Evolutionary conservation across 305 asterid genomes (phyloP), one percentile per base, ranked within the genome.

Genomic region (Fraxinus baroniana): DNA sequence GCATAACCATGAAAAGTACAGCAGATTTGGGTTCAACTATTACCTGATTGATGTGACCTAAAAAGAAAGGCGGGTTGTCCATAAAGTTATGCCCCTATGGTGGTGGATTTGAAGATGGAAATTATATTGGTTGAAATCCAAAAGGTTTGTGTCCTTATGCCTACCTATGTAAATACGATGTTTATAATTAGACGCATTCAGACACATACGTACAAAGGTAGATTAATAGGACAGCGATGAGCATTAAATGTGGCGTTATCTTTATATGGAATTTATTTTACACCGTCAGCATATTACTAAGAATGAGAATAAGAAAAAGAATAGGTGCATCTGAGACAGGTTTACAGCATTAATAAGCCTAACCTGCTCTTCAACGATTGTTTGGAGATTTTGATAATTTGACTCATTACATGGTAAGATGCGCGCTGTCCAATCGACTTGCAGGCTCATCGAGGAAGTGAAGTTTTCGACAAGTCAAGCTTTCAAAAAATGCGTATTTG

Each of bases 21-120:
- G 22, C 57, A 41, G 26, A 74, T 32, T 22, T 12, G 10, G 32
- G 39, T 80, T 28, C 15, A 74, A 28, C 1, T 28, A 44, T 33
- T 81, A 85, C 85, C 79, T 74, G 76, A 70, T 49, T 76, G 76
- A 66, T 49, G 44, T 28, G 70, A 39, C n/a, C 52, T 5, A 70
- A 26, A 1, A 22, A 10, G 9, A 77, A 49, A 20, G 81, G 9
- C 18, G 80, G 78, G 60, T 46, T 77, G 20, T 77, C 79, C 84
- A 83, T 72, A 83, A 80, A 83, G 22, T 80, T 74, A 28, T 82
- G 80, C 49, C 68, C 55, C 35, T 84, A 81, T 24, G 74, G 18
- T 66, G 64, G 66, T 5, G 73, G 77, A 7, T 18, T 52, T 3
- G 80, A 62, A 7, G 82, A 79, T 22, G 82, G 80, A 52, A 72